Evolutionary conservation across 2,329 filamentous ascomycete species (phyloP), one percentile per base, ranked within the genome.

Genomic region (Didymella arachidicola): DNA sequence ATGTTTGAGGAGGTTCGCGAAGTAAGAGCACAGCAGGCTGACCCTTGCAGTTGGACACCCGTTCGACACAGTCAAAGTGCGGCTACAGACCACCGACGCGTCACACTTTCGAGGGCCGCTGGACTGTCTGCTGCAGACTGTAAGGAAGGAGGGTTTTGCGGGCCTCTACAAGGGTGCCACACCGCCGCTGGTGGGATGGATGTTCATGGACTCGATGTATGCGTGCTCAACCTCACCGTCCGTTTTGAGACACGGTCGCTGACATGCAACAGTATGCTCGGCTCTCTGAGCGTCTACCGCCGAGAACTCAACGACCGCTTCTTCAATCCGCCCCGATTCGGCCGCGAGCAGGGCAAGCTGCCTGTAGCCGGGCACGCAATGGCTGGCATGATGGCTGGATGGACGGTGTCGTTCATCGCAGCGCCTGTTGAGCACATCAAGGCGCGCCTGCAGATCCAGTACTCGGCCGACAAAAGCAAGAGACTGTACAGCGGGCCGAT

Each of bases 21-120:
- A n/a, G 16, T 27, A 36, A 12, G 11, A 34, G 10, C 18, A 18
- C 14, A 12, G 11, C 27, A 58, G 38, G 61, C 65, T 70, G 57
- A 70, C 48, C 50, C 47, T 34, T 29, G 53, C 53, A 87, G 81
- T 85, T 63, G 86, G 86, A 29, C 86, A 89, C 78, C 86, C 86
- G 78, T 98, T 99, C 80, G 95, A 99, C 79, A 98, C 95, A 0
- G 87, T 99, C 77, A 99, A 99, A 79, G 94, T 98, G 53, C 92
- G 95, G 30, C 83, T 99, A 18, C 95, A 99, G 77, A 98, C 94
- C 2, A 92, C 92, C 29, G 83, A 89, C 67, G 78, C 85, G 46
- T 77, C 87, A 1, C 92, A 91, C 68, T 99, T 99, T 83, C 83
- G 83, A 63, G 95, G 95, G 0, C 93, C 95, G 0, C 76, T 96